Evolutionary conservation across 2,329 filamentous ascomycete genomes (phyloP), one percentile per base, ranked within the genome.

Genomic region (Emergomyces orientalis): DNA sequence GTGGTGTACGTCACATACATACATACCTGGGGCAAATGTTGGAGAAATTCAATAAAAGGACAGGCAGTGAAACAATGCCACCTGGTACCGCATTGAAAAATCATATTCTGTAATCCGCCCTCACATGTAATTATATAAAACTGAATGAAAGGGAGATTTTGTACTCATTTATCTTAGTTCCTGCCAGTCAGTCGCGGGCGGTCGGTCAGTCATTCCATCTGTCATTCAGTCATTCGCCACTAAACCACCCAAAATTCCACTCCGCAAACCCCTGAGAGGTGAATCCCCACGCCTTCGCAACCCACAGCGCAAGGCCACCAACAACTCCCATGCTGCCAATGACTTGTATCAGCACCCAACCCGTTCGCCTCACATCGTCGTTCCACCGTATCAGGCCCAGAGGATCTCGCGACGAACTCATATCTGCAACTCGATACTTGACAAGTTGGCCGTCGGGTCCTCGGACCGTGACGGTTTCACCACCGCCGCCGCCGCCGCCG

Each of bases 331-430:
- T 79, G 60, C 88, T 86, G 17, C 90, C 88, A 27, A 92, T 75
- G 6, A 95, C 78, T 72, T 92, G 88, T 45, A 95, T 77, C 0
- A 88, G 82, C 56, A 88, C 74, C 78, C 86, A 86, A 0, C 89
- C 84, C 55, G 82, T 83, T 54, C 82, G 81, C 68, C 82, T 86
- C 47, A 95, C 70, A 43, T 85, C 83, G 25, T 88, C 85, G 2
- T 84, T 84, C 66, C 91, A 82, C 65, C 86, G 81, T 60, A 95
- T 80, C 43, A 96, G 74, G 0, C 91, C 91, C 0, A 96, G 79
- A 0, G 92, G 92, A 73, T 97, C 92, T 64, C 89, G 82, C 41
- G 85, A 81, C 67, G 81, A 80, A 30, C 37, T 59, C 57, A 81
- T 67, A 25, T 75, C 64, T 3, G 69, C 58, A 58, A 71, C 63